A percentile compares a stretch with the other conserved stretches of the same genome.
Evolutionary conservation across 2,329 filamentous ascomycete genomes (phyloP).

Genomic region (Colletotrichum gigasporum): DNA sequence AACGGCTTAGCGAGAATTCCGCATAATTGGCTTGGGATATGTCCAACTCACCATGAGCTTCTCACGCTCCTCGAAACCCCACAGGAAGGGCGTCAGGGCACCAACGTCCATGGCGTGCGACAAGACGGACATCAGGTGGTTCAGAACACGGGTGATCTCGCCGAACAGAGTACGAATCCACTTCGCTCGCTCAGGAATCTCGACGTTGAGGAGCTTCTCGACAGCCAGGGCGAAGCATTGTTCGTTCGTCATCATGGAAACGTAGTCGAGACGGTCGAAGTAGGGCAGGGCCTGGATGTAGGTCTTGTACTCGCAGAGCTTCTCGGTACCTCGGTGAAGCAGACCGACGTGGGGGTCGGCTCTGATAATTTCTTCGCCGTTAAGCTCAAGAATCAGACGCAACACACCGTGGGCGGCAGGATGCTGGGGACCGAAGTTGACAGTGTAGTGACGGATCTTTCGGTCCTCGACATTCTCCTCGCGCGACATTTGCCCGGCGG

Average conservation of each 20-base stretch:
- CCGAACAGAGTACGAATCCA: constrained; percentile 96
- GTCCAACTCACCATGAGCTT: constrained; percentile 88
- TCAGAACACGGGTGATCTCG: constrained; percentile 92
- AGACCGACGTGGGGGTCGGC: constrained; percentile 97
- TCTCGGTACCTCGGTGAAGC: constrained; percentile 96
- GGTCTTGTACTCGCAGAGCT: constrained; percentile 99
- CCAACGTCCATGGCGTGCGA: constrained; percentile 99
- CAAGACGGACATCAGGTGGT: constrained; percentile 97
- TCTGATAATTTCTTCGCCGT: constrained; percentile 96
- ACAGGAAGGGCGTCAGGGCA: constrained; percentile 96
- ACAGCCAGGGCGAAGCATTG: constrained; percentile 96
- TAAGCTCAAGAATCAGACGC: constrained; percentile 95
- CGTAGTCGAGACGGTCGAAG: constrained; percentile 98
- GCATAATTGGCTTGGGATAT: not conserved
- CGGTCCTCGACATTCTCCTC: constrained; percentile 66
- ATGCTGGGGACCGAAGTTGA: constrained; percentile 99
- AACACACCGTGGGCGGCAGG: constrained; percentile 98
- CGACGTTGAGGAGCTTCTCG: constrained; percentile 97
- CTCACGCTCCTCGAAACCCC: constrained; percentile 99
- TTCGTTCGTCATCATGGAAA: constrained; percentile 99
- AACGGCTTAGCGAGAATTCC: constrained; percentile 22
- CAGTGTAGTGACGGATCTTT: constrained; percentile 98
- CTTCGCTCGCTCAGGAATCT: constrained; percentile 94
- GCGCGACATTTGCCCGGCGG: too few relatives aligned
- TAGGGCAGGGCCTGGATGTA: constrained; percentile 98